A percentile compares a stretch with the other conserved stretches of the same genome.
phyloP scores from a whole-genome alignment of 257 asterid genomes.

The Leonotis leonurus region DNA sequence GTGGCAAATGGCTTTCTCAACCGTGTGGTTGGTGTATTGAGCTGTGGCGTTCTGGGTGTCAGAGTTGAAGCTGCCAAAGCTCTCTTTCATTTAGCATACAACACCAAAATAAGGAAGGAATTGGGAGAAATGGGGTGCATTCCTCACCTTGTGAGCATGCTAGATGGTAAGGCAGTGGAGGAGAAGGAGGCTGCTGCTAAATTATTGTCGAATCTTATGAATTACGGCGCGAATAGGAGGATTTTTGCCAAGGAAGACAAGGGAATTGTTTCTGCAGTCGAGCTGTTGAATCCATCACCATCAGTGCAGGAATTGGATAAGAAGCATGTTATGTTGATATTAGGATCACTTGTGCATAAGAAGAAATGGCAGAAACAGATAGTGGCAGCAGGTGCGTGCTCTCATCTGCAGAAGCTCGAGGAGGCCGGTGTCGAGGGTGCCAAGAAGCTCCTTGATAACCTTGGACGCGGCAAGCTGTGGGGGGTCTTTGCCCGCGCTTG shows the following conservation, averaged over 20 bases:
- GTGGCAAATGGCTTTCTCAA: slow-evolving; percentile 45
- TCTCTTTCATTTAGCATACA: slow-evolving; percentile 48
- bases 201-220: slow-evolving; percentile 47
- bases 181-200: slow-evolving; percentile 73
- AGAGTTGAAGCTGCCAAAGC: slow-evolving; percentile 63
- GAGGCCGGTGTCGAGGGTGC: slow-evolving; percentile 67
- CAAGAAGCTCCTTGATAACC: slow-evolving; percentile 63
- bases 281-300: slow-evolving; percentile 53
- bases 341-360: slow-evolving; percentile 43
- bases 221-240: slow-evolving; percentile 45
- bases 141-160: slow-evolving; percentile 41
- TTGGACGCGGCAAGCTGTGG: slow-evolving; percentile 68
- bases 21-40: slow-evolving; percentile 40
- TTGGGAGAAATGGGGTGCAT: slow-evolving; percentile 75
- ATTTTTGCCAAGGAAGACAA: slow-evolving; percentile 65
- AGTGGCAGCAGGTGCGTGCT: slow-evolving; percentile 54
- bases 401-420: slow-evolving; percentile 57
- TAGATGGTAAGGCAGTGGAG: slow-evolving; percentile 66
- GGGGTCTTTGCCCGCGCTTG: slow-evolving; percentile 46
- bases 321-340: slow-evolving; percentile 32
- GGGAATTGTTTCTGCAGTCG: slow-evolving; percentile 47
- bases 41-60: slow-evolving; percentile 49
- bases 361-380: slow-evolving; percentile 72
- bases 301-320: slow-evolving; percentile 38
- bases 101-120: slow-evolving; percentile 50